Conservation (phyloP, 768 basidiomycete species). For the Chalciporus sphaerocephalus region DNA sequence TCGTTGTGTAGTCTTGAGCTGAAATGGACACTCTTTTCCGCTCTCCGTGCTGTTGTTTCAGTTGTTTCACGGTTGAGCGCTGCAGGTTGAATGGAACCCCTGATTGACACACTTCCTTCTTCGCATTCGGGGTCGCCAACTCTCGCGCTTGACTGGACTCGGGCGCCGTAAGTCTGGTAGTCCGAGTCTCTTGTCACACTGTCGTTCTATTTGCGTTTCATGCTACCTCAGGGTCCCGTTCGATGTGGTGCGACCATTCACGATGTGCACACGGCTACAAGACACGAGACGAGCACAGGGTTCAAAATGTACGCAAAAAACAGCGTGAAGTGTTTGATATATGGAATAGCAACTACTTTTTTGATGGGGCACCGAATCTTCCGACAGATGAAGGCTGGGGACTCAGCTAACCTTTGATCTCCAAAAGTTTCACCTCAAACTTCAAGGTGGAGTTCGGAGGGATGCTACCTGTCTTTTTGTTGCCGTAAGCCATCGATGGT, state of each 20-base stretch:
- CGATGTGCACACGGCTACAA: slow-evolving; percentile 16
- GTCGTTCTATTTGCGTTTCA: slow-evolving; percentile 10
- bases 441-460: slow-evolving; percentile 76
- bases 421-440: slow-evolving; percentile 77
- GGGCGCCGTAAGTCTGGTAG: background rate
- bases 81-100: background rate
- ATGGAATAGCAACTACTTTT: slow-evolving; percentile 18
- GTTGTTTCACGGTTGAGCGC: background rate
- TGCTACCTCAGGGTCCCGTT: slow-evolving; percentile 19
- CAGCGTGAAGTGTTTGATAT: slow-evolving; percentile 28
- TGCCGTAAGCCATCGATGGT: slow-evolving; percentile 67
- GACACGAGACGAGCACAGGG: slow-evolving; percentile 22
- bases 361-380: slow-evolving; percentile 14
- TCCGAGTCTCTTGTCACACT: background rate
- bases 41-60: slow-evolving; percentile 2
- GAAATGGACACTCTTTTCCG: slow-evolving; percentile 1
- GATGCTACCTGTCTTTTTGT: slow-evolving; percentile 53
- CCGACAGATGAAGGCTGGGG: slow-evolving; percentile 12
- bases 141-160: background rate
- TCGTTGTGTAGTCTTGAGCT: background rate
- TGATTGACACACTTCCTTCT: slow-evolving; percentile 12
- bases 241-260: slow-evolving; percentile 18
- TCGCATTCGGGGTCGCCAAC: background rate
- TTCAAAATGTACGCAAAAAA: slow-evolving; percentile 13
- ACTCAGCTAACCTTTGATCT: slow-evolving; percentile 41